Percentiles rank a stretch among this genome's conserved stretches.
Conservation (phyloP, 768 basidiomycete genomes). For the Hydnomerulius pinastri region DNA sequence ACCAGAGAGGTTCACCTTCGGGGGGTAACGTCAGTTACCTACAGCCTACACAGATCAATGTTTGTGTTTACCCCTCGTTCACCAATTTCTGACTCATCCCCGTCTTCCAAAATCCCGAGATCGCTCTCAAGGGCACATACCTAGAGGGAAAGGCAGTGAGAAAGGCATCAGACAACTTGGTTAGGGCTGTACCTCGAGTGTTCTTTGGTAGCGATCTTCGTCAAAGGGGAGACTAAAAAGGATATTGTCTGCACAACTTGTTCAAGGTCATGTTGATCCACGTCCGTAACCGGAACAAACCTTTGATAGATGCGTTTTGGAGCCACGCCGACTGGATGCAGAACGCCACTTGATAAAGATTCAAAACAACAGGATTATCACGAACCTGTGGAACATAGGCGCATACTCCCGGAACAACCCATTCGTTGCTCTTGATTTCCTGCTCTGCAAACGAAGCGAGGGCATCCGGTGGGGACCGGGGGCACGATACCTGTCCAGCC, state of each 20-base stretch:
- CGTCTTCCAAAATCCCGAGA: slow-evolving; percentile 82
- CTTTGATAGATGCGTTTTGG: slow-evolving; percentile 60
- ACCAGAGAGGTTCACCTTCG: slow-evolving; percentile 40
- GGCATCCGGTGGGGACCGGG: slow-evolving; percentile 81
- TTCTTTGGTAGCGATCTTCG: slow-evolving; percentile 72
- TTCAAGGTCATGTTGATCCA: too few relatives aligned
- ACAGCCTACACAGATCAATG: background rate
- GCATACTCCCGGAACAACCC: slow-evolving; percentile 77
- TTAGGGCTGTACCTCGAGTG: slow-evolving; percentile 77
- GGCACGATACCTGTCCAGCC: slow-evolving; percentile 78
- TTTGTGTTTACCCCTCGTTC: slow-evolving; percentile 66
- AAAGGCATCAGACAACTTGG: too few relatives aligned
- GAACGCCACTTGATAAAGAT: slow-evolving; percentile 5
- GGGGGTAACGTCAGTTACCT: background rate
- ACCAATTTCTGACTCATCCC: slow-evolving; percentile 85
- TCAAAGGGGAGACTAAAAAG: slow-evolving; percentile 78
- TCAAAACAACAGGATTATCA: background rate
- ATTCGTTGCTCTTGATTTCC: slow-evolving; percentile 52
- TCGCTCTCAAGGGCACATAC: slow-evolving; percentile 75
- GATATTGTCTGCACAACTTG: slow-evolving; percentile 58
- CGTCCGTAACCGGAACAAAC: slow-evolving; percentile 10
- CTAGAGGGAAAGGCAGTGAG: too few relatives aligned
- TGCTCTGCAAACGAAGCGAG: slow-evolving; percentile 59
- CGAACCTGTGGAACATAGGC: slow-evolving; percentile 84
- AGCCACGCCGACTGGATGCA: slow-evolving; percentile 59